These are phyloP conservation scores for Ulota crispa DNA, from an alignment of 225 moss, liverwort and hornwort species.

Conservation along the genomic window DNA sequence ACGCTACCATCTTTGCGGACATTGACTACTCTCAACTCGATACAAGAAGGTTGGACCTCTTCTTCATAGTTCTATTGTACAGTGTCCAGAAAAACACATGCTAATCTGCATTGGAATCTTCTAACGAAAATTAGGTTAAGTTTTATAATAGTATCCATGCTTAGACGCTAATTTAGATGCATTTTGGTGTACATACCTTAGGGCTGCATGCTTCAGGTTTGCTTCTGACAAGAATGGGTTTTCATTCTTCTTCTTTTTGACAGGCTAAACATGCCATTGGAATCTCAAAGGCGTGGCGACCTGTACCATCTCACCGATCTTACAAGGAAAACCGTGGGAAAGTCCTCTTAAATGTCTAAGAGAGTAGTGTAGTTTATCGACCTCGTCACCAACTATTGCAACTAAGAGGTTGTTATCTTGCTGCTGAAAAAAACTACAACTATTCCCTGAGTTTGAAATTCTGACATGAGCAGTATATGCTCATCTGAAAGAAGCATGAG, in stretches of 20 bases:
- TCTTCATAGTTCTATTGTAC: background rate
- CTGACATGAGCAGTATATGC: background rate
- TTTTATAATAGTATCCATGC: background rate
- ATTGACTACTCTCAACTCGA: slow-evolving; percentile 73
- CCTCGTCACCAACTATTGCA: background rate
- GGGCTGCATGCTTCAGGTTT: background rate
- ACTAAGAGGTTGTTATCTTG: background rate
- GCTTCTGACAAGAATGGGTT: background rate
- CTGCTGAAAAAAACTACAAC: background rate
- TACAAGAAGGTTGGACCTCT: slow-evolving; percentile 60
- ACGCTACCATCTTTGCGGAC: slow-evolving; percentile 74
- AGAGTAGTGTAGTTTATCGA: background rate
- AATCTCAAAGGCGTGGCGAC: slow-evolving; percentile 81
- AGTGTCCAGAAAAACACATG: background rate
- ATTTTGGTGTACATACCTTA: background rate
- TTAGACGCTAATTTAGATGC: background rate
- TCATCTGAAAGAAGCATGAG: background rate
- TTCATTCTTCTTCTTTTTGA: slow-evolving; percentile 6
- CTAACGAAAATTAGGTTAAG: background rate
- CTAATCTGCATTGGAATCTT: background rate
- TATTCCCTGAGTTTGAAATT: background rate
- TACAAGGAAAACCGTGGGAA: slow-evolving; percentile 16
- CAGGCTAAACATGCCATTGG: slow-evolving; percentile 90
- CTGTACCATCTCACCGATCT: slow-evolving; percentile 72
- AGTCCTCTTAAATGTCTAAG: slow-evolving; percentile 23